Conservation (phyloP, 2,329 filamentous ascomycete genomes). For the Pseudopyricularia javanii region DNA sequence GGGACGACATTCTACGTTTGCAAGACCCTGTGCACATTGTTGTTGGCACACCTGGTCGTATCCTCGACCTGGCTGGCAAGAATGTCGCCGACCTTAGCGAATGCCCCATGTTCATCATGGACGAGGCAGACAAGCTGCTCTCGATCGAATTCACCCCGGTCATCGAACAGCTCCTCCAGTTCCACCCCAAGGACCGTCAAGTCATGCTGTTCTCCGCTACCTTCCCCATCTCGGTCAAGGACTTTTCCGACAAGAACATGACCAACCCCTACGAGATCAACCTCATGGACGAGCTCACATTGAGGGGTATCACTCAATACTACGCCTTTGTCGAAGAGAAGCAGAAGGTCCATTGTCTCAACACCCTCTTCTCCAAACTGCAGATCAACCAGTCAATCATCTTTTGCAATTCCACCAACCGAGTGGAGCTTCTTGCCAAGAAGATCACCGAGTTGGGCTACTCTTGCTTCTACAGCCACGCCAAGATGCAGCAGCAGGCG, state of each 20-base stretch:
- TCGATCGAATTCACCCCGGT: constrained; percentile 95
- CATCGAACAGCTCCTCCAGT: constrained; percentile 88
- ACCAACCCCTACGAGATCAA: constrained; percentile 95
- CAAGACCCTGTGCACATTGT: constrained; percentile 94
- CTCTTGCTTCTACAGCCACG: constrained; percentile 98
- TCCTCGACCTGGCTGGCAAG: constrained; percentile 91
- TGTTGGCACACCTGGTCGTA: constrained; percentile 91
- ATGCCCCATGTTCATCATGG: constrained; percentile 98
- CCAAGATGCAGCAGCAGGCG: constrained; percentile 92
- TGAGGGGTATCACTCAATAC: constrained; percentile 97
- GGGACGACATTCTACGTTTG: constrained; percentile 92
- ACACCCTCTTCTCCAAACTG: constrained; percentile 96
- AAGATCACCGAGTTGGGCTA: constrained; percentile 99
- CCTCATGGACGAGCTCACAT: constrained; percentile 96
- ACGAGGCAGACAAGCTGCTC: constrained; percentile 95
- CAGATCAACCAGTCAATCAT: constrained; percentile 99
- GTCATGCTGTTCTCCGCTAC: constrained; percentile 99
- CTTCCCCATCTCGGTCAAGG: constrained; percentile 92
- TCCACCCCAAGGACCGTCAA: constrained; percentile 93
- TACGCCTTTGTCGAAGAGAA: constrained; percentile 99
- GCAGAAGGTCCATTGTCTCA: constrained; percentile 97
- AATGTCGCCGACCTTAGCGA: constrained; percentile 91
- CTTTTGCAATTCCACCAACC: constrained; percentile 98
- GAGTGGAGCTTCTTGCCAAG: constrained; percentile 93
- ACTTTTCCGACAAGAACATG: constrained; percentile 99